Evolutionary conservation across 1,284 basidiomycete genomes (phyloP).

Genomic region (Tylopilus orsonianus): DNA sequence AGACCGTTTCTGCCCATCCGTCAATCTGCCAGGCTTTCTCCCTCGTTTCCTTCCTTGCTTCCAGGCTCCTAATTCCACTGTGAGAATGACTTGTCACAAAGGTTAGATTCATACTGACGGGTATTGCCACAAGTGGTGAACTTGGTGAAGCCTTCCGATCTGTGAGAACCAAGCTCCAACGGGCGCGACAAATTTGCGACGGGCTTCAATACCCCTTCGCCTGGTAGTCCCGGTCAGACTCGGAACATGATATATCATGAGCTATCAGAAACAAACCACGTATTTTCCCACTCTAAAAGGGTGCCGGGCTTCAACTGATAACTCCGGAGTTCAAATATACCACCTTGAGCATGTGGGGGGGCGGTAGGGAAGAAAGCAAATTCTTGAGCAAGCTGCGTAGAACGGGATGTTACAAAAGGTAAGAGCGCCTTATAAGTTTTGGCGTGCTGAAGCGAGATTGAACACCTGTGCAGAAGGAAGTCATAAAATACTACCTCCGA

Average conservation of each 20-base stretch:
- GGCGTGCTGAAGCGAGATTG: conserved; percentile 48
- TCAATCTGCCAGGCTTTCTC: conserved; percentile 92
- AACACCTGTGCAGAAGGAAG: conserved; percentile 4
- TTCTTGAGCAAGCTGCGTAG: conserved; percentile 83
- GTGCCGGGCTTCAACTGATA: conserved; percentile 85
- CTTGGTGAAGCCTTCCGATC: conserved; percentile 85
- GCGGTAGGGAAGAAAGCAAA: conserved; percentile 92
- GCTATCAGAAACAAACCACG: conserved; percentile 60
- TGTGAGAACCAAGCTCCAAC: conserved; percentile 96
- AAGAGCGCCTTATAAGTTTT: conserved; percentile 67
- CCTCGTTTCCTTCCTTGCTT: conserved; percentile 77
- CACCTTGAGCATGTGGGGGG: conserved; percentile 82
- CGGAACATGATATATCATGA: neutral
- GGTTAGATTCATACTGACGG: conserved; percentile 52
- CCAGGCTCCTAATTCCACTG: conserved; percentile 57
- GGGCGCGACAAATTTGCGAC: conserved; percentile 79
- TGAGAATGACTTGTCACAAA: conserved; percentile 16
- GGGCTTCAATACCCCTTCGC: conserved; percentile 86
- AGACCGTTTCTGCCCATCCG: conserved; percentile 92
- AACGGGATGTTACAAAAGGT: conserved; percentile 69
- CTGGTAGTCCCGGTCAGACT: conserved; percentile 38
- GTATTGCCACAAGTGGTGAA: conserved; percentile 95
- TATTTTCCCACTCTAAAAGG: conserved; percentile 88
- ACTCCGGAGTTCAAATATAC: conserved; percentile 87
- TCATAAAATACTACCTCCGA: conserved; percentile 49